phyloP scores from a whole-genome alignment of 805 yeast species.

The Vanderwaltozyma yarrowii region DNA sequence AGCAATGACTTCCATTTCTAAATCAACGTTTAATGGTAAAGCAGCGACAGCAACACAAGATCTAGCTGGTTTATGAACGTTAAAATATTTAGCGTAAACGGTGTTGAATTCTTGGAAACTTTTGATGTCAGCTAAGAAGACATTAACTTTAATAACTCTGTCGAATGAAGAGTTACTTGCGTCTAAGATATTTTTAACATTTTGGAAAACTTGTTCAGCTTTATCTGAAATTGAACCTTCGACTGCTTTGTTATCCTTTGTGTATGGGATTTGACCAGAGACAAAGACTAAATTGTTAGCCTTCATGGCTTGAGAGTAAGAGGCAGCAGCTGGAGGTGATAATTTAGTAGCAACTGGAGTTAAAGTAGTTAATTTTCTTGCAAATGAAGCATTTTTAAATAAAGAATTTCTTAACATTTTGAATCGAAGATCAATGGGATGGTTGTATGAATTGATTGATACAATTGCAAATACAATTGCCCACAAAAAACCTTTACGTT shows the following conservation, averaged over 20 bases:
- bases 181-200: constrained; percentile 61
- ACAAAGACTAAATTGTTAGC: constrained; percentile 82
- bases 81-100: constrained; percentile 72
- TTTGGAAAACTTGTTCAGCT: constrained; percentile 64
- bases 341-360: constrained; percentile 50
- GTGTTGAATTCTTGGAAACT: constrained; percentile 78
- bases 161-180: constrained; percentile 80
- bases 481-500: too few species aligned
- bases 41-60: constrained; percentile 93
- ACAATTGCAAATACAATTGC: too few species aligned
- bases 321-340: constrained; percentile 96
- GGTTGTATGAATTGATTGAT: too few species aligned
- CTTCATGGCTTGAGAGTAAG: constrained; percentile 92
- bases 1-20: constrained; percentile 89
- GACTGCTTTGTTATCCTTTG: constrained; percentile 69
- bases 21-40: constrained; percentile 77
- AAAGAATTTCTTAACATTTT: constrained; percentile 2
- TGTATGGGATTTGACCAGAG: constrained; percentile 92
- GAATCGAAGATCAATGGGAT: too few species aligned
- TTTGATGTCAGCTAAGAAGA: constrained; percentile 85
- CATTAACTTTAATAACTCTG: constrained; percentile 75
- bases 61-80: constrained; percentile 84
- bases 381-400: not conserved
- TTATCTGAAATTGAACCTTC: constrained; percentile 68
- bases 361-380: constrained; percentile 16